Conservation (phyloP, 169 alveolate genomes). For the Eimeria sp. region DNA sequence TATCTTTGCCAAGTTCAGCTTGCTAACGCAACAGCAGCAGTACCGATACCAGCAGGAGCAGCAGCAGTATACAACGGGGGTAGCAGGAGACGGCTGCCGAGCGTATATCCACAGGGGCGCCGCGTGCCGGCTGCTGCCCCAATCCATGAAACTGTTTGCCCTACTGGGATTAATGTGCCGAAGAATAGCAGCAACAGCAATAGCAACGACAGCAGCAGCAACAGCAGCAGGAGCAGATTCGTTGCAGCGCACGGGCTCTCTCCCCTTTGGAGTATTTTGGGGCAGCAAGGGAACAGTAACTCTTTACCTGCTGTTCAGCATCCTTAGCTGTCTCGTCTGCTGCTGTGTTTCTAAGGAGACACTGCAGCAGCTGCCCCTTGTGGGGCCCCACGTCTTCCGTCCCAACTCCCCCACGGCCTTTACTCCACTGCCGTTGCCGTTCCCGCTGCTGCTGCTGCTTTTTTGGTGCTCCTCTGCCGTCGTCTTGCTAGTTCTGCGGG, state of each 20-base stretch:
- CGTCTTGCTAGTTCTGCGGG: not conserved
- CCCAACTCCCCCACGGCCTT: not conserved
- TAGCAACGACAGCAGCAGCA: conserved; percentile 16
- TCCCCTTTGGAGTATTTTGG: conserved; percentile 32
- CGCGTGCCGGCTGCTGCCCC: not conserved
- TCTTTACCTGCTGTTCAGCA: not conserved
- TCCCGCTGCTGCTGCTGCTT: conserved; percentile 10
- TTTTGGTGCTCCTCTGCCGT: conserved; percentile 15
- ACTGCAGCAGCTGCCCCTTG: conserved; percentile 63
- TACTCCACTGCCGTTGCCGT: conserved; percentile 16
- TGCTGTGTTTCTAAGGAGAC: not conserved
- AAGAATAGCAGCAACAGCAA: not conserved
- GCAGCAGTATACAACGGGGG: not conserved
- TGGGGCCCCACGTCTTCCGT: conserved; percentile 16
- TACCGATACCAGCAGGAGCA: not conserved
- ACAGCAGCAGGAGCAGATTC: not conserved
- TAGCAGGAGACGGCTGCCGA: not conserved
- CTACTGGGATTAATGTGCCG: not conserved
- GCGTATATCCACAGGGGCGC: not conserved
- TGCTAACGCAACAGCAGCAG: conserved; percentile 5
- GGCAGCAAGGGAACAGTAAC: not conserved
- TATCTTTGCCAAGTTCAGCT: not conserved
- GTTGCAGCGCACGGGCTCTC: not conserved
- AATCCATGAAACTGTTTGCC: not conserved
- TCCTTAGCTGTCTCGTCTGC: not conserved